Conservation (phyloP, 371 early-diverging fungal species). For the Apophysomyces elegans region DNA sequence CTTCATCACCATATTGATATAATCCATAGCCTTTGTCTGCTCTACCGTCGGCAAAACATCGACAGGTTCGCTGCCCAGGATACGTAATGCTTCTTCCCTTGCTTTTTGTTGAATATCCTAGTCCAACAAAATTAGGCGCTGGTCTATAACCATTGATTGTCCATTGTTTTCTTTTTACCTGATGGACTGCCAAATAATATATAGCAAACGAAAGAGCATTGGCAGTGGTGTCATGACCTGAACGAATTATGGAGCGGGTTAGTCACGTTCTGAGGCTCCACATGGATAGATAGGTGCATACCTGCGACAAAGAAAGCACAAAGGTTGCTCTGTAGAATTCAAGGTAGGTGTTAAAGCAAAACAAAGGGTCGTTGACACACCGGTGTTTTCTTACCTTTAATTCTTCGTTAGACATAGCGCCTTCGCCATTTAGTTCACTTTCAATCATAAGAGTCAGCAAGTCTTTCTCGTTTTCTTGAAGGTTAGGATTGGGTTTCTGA, state of each 20-base stretch:
- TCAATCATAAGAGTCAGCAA: constrained; percentile 61
- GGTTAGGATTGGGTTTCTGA: constrained; percentile 9
- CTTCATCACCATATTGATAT: constrained; percentile 26
- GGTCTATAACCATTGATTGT: not conserved
- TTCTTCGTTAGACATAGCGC: constrained; percentile 40
- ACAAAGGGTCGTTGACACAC: constrained; percentile 9
- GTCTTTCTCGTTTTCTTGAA: constrained; percentile 50
- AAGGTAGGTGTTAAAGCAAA: not conserved
- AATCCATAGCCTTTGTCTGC: constrained; percentile 19
- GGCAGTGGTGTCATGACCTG: constrained; percentile 60
- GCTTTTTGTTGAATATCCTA: constrained; percentile 55
- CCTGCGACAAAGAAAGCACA: constrained; percentile 51
- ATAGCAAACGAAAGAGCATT: constrained; percentile 46
- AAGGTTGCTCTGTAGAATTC: constrained; percentile 27
- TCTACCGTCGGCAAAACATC: constrained; percentile 42
- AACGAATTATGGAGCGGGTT: not conserved
- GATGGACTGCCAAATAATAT: constrained; percentile 49
- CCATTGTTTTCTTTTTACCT: constrained; percentile 20
- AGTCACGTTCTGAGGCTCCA: constrained; percentile 20
- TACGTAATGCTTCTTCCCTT: constrained; percentile 49
- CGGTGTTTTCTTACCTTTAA: constrained; percentile 35
- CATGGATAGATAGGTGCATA: constrained; percentile 30
- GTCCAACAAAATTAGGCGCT: not conserved
- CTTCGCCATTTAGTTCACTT: constrained; percentile 36
- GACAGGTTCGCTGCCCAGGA: constrained; percentile 53